A percentile compares a stretch with the other conserved stretches of the same genome.
phyloP scores from a whole-genome alignment of 2,329 filamentous ascomycete genomes.

The Sarocladium kiliense region DNA sequence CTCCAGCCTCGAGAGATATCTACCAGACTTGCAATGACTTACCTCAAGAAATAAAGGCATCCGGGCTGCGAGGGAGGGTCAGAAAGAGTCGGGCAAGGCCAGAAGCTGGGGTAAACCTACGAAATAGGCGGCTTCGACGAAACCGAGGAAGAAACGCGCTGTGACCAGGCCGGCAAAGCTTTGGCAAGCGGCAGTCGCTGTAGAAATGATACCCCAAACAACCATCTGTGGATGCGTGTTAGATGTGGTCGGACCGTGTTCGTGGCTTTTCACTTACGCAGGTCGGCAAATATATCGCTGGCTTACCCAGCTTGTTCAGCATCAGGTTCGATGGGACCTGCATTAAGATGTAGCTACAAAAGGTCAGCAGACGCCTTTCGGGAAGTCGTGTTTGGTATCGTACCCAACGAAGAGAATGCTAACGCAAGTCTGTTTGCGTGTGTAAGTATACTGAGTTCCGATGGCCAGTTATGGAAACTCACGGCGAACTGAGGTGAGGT shows the following conservation, averaged over 20 bases:
- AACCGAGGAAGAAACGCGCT: slow-evolving; percentile 31
- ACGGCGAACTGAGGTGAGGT: slow-evolving; percentile 17
- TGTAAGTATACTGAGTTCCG: slow-evolving; percentile 8
- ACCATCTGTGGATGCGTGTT: slow-evolving; percentile 31
- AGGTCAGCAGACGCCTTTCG: not conserved
- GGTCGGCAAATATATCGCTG: slow-evolving; percentile 37
- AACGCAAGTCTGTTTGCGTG: slow-evolving; percentile 32
- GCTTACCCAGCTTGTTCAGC: slow-evolving; percentile 46
- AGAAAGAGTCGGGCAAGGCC: not conserved
- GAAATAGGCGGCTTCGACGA: slow-evolving; percentile 36
- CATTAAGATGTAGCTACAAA: slow-evolving; percentile 36
- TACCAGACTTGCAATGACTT: too few species aligned
- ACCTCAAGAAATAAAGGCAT: slow-evolving; percentile 54
- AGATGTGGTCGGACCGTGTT: not conserved
- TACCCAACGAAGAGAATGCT: slow-evolving; percentile 47
- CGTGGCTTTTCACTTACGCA: slow-evolving; percentile 28
- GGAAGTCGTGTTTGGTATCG: slow-evolving; percentile 13
- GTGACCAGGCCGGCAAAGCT: slow-evolving; percentile 27
- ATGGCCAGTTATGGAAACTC: not conserved
- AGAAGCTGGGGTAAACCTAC: slow-evolving; percentile 20
- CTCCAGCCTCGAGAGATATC: too few species aligned
- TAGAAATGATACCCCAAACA: slow-evolving; percentile 43
- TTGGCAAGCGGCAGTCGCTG: slow-evolving; percentile 27
- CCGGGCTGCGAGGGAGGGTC: slow-evolving; percentile 34
- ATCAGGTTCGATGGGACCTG: slow-evolving; percentile 47